Base-by-base conservation (phyloP, 2,329 filamentous ascomycete species). In the Nothopassalora personata region DNA sequence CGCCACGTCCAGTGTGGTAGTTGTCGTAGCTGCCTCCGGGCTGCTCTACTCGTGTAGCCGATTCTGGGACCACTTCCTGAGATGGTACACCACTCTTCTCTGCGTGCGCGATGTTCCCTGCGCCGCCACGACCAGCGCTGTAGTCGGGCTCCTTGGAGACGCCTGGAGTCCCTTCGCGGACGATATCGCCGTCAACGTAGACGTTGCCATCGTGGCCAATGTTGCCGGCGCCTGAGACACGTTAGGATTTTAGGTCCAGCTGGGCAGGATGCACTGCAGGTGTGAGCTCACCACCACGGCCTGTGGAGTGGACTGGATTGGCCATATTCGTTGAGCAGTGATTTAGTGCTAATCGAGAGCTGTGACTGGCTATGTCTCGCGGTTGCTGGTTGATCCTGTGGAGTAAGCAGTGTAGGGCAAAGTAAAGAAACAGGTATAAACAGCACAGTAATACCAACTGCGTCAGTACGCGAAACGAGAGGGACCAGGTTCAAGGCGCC, bases 221-320 rank as follows among this genome's bases (percentile, higher is more conserved):
- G 70, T 85, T 85, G 62, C 82, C 83, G 61, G 81, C 79, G 64
- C 82, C 82, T 85, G 60, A 34, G 19, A 30, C n/a, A 36, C 49
- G 48, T 61, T n/a, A 60, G 51, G 19, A 13, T 34, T 11, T 5
- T 2, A 9, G 19, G 23, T 19, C 23, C 23, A n/a, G 10, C 31
- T 13, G 50, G 49, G 28, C 19, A 27, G 23, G 23, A 15, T 33
- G 48, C 55, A 15, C 15, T n/a, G 10, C 33, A 23, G 54, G 54
- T n/a, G 48, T 47, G 61, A 15, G 46, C 73, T 60, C 74, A 83
- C 82, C 82, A 72, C 82, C 82, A 63, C 82, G 81, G 59, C 82
- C 82, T 64, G 83, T 83, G 23, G 82, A 84, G 61, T 73, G 71
- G 49, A 73, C 65, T 19, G 49, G 28, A 7, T 51, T 6, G 10